A percentile compares a stretch with the other conserved stretches of the same genome.
Conservation (phyloP, 2,329 filamentous ascomycete species). For the Periconia digitata region DNA sequence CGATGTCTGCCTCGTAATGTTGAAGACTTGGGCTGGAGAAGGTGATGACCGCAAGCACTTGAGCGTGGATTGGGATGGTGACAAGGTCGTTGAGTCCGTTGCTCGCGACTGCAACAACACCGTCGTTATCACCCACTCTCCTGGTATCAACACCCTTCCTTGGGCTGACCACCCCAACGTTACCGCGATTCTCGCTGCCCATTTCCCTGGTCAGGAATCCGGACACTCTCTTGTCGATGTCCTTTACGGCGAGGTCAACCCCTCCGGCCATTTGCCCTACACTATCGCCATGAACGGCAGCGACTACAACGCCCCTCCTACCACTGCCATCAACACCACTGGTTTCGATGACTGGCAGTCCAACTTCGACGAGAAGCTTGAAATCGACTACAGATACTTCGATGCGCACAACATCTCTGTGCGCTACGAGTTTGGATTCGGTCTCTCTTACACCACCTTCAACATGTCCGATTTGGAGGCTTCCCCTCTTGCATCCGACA, state of each 20-base stretch:
- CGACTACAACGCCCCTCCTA: conserved; percentile 62
- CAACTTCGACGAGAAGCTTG: conserved; percentile 60
- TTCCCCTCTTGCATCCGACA: conserved; percentile 55
- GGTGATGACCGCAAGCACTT: conserved; percentile 47
- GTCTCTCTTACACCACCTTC: conserved; percentile 76
- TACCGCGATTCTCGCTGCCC: conserved; percentile 46
- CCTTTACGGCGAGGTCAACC: conserved; percentile 75
- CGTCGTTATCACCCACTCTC: conserved; percentile 51
- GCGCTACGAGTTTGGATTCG: conserved; percentile 79
- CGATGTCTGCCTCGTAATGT: conserved; percentile 59
- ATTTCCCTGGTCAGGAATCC: conserved; percentile 46
- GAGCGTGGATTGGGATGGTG: conserved; percentile 46
- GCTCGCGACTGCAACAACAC: conserved; percentile 54
- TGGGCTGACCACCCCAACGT: conserved; percentile 47
- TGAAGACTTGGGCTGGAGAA: conserved; percentile 57
- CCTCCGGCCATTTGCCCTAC: conserved; percentile 80
- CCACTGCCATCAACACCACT: conserved; percentile 42
- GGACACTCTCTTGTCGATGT: conserved; percentile 46
- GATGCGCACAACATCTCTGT: conserved; percentile 66
- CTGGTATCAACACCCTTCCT: conserved; percentile 46
- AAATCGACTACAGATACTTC: conserved; percentile 80
- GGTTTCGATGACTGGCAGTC: conserved; percentile 50
- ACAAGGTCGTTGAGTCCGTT: conserved; percentile 47
- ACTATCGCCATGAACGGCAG: conserved; percentile 72
- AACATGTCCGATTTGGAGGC: conserved; percentile 66